Percentiles rank a stretch among this genome's conserved stretches.
These are phyloP conservation scores for Calonectria crousiana DNA, from an alignment of 2,329 filamentous ascomycete genomes.

Conservation along the genomic window DNA sequence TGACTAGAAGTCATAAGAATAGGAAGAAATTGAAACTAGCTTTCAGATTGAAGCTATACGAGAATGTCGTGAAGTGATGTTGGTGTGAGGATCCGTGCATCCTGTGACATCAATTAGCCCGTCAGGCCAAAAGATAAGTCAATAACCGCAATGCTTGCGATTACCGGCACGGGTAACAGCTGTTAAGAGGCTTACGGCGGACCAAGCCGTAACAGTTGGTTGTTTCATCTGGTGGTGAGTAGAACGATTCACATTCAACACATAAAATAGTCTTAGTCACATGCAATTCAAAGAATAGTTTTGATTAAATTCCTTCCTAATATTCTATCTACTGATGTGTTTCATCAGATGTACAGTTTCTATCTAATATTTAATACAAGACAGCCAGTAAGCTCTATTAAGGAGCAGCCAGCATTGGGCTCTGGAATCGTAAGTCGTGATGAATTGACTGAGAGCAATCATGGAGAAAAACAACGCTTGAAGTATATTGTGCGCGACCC, in stretches of 20 bases:
- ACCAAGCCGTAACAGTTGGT: background rate
- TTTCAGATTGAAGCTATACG: too few species aligned
- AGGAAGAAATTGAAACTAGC: background rate
- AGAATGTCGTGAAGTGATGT: background rate
- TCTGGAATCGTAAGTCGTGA: background rate
- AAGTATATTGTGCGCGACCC: background rate
- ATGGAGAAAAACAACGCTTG: too few species aligned
- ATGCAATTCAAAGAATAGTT: background rate
- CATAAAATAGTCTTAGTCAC: background rate
- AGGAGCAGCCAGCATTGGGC: background rate
- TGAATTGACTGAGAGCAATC: background rate
- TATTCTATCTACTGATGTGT: background rate
- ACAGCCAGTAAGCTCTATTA: background rate
- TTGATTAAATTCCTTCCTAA: background rate
- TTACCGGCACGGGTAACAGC: too few species aligned
- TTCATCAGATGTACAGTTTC: background rate
- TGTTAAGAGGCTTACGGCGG: too few species aligned
- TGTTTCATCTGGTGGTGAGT: background rate
- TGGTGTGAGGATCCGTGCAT: too few species aligned
- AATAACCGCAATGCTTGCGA: too few species aligned
- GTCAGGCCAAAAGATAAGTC: too few species aligned
- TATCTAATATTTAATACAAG: background rate
- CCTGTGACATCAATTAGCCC: too few species aligned
- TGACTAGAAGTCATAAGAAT: background rate
- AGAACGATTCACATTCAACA: background rate